Conservation (phyloP, 805 yeast species). For the Candida piceae region DNA sequence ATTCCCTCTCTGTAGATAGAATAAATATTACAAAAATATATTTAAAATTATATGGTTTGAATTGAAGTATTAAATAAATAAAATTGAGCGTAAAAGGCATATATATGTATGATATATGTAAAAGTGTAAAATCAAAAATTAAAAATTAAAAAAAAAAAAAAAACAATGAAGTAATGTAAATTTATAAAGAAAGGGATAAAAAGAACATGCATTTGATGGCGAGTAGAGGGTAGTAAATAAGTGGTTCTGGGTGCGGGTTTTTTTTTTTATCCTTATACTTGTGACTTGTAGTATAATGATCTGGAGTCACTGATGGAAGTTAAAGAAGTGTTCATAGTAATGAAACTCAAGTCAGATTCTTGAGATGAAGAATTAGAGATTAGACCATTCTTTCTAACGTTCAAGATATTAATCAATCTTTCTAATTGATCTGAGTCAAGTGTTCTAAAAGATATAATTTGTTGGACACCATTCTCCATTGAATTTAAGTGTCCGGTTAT, state of each 20-base stretch:
- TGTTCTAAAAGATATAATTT: constrained; percentile 6
- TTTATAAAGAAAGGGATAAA: too few species aligned
- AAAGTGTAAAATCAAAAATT: too few species aligned
- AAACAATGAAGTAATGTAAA: too few species aligned
- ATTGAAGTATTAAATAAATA: too few species aligned
- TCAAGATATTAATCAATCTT: constrained; percentile 7
- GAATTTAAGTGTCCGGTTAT: constrained; percentile 16
- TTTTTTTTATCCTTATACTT: too few species aligned
- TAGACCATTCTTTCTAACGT: constrained; percentile 7
- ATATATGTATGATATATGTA: too few species aligned
- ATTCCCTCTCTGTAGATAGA: not conserved
- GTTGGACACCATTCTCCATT: constrained; percentile 4
- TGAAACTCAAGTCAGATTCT: constrained; percentile 18
- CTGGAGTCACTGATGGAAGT: constrained; percentile 10
- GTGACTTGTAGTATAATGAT: constrained; percentile 3
- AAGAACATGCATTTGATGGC: too few species aligned
- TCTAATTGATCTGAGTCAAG: constrained; percentile 6
- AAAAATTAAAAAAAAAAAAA: too few species aligned
- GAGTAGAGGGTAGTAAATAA: too few species aligned
- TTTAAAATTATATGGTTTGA: constrained; percentile 1
- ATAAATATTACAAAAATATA: too few species aligned
- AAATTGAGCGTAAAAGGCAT: too few species aligned
- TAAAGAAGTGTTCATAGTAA: constrained; percentile 10
- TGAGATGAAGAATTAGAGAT: constrained; percentile 23
- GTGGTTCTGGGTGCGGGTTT: too few species aligned